A percentile compares a stretch with the other conserved stretches of the same genome.
Conservation (phyloP, 352 stramenopile species). For the Aphanomyces invadans region DNA sequence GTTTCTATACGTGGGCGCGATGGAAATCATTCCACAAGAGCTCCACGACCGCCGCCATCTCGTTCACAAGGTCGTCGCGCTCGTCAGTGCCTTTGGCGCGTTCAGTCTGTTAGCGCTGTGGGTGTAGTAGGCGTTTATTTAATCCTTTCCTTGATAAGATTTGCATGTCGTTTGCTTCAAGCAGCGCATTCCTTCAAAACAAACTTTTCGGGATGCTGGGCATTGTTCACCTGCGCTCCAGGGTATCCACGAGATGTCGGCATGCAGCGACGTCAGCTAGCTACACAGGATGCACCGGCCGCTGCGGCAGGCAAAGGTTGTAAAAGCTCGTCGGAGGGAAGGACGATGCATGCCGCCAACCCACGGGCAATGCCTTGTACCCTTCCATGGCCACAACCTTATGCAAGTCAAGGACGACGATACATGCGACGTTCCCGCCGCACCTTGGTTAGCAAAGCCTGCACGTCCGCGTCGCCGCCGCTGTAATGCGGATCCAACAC, state of each 20-base stretch:
- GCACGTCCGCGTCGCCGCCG: slow-evolving; percentile 47
- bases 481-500: slow-evolving; percentile 80
- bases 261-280: no score
- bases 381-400: slow-evolving; percentile 44
- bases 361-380: slow-evolving; percentile 64
- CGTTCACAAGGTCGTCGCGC: slow-evolving; percentile 41
- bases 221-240: no score
- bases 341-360: slow-evolving; percentile 50
- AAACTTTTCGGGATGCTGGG: no score
- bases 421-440: no score
- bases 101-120: slow-evolving; percentile 71
- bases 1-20: slow-evolving; percentile 71
- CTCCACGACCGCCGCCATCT: slow-evolving; percentile 48
- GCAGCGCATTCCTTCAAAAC: no score
- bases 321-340: slow-evolving; percentile 67
- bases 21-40: slow-evolving; percentile 78
- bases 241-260: no score
- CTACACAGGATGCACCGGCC: slow-evolving; percentile 26
- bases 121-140: slow-evolving; percentile 32
- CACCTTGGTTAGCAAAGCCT: slow-evolving; percentile 53
- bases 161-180: background rate
- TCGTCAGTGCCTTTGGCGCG: slow-evolving; percentile 45
- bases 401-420: no score
- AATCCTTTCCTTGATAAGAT: background rate
- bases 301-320: slow-evolving; percentile 69